phyloP scores from a whole-genome alignment of 2,329 filamentous ascomycete genomes.

The Cadophora sp. region DNA sequence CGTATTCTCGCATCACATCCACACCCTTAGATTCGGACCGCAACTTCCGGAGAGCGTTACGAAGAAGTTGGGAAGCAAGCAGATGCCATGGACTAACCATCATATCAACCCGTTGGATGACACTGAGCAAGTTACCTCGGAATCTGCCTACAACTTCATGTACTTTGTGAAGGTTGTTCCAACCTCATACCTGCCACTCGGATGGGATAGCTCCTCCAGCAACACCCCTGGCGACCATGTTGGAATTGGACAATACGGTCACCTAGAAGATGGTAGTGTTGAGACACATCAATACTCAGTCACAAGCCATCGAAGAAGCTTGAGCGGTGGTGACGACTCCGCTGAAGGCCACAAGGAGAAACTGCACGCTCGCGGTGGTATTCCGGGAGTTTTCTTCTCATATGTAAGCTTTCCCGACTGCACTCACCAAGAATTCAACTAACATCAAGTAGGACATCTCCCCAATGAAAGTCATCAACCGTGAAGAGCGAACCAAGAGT shows the following conservation, averaged over 20 bases:
- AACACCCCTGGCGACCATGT: slow-evolving; percentile 54
- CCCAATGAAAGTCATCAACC: slow-evolving; percentile 99
- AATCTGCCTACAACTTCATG: slow-evolving; percentile 95
- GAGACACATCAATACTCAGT: slow-evolving; percentile 99
- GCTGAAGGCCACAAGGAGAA: slow-evolving; percentile 92
- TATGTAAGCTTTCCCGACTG: slow-evolving; percentile 68
- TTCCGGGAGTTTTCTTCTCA: slow-evolving; percentile 97
- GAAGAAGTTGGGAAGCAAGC: slow-evolving; percentile 63
- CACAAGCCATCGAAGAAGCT: slow-evolving; percentile 91
- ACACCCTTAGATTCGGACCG: slow-evolving; percentile 90
- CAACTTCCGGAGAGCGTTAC: slow-evolving; percentile 78
- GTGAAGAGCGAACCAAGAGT: slow-evolving; percentile 86
- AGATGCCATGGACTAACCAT: slow-evolving; percentile 80
- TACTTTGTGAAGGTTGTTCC: slow-evolving; percentile 99
- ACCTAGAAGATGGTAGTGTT: slow-evolving; percentile 76
- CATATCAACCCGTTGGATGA: slow-evolving; percentile 91
- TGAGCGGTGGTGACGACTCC: slow-evolving; percentile 82
- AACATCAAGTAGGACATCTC: slow-evolving; percentile 79
- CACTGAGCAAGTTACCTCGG: slow-evolving; percentile 76
- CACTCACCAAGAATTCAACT: slow-evolving; percentile 13
- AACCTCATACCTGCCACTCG: slow-evolving; percentile 91
- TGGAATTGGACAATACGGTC: slow-evolving; percentile 73
- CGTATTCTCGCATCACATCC: slow-evolving; percentile 88
- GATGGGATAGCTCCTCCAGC: slow-evolving; percentile 67
- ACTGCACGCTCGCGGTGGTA: slow-evolving; percentile 86